Evolutionary conservation across 495 filamentous ascomycete genomes (phyloP).

Genomic region (Mycothermus thermophilus): DNA sequence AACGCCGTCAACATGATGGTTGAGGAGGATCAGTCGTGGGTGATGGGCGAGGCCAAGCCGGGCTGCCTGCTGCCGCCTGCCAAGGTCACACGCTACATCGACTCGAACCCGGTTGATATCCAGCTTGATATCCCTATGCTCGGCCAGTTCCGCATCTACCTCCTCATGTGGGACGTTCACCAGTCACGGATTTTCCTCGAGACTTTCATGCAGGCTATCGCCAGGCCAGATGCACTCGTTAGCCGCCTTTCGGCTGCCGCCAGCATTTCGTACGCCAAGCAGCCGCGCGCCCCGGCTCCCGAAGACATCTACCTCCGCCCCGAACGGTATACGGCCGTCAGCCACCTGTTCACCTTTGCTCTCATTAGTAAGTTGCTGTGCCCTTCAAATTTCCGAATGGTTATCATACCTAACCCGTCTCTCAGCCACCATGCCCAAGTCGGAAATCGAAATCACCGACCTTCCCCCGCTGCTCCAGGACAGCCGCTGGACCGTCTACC

Average conservation of each 20-base stretch:
- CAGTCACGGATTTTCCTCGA: conserved; percentile 40
- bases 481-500: conserved; percentile 56
- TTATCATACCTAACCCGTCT: conserved; percentile 9
- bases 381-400: not conserved
- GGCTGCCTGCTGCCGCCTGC: conserved; percentile 49
- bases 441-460: conserved; percentile 45
- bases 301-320: conserved; percentile 46
- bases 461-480: conserved; percentile 41
- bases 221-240: conserved; percentile 30
- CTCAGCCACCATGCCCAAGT: conserved; percentile 41
- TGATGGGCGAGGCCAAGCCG: conserved; percentile 36
- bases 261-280: conserved; percentile 37
- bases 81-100: conserved; percentile 52
- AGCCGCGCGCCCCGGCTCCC: conserved; percentile 32
- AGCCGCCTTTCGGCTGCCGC: conserved; percentile 34
- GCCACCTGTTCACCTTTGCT: conserved; percentile 45
- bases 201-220: conserved; percentile 34
- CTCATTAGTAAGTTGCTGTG: conserved; percentile 31
- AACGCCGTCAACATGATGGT: conserved; percentile 43
- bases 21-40: conserved; percentile 21
- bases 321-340: conserved; percentile 46
- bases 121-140: conserved; percentile 59
- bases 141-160: conserved; percentile 54
- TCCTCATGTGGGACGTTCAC: conserved; percentile 44
- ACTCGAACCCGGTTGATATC: conserved; percentile 56